A percentile compares a stretch with the other conserved stretches of the same genome.
Conservation (phyloP, 2,329 filamentous ascomycete genomes). For the Ceratocystis harringtonii region DNA sequence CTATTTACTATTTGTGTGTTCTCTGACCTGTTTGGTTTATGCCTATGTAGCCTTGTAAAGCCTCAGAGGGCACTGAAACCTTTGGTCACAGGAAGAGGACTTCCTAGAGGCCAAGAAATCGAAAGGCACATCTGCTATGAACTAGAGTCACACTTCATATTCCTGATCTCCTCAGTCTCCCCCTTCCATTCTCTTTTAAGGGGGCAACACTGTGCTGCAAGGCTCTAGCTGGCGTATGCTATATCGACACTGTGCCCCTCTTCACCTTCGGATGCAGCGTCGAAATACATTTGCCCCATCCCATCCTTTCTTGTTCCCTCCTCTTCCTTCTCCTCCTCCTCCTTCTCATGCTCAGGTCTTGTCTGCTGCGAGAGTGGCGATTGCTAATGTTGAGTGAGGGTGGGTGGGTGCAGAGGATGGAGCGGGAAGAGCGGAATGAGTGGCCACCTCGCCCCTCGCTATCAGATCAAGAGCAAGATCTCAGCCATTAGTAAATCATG, state of each 20-base stretch:
- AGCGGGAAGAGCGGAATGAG: not conserved
- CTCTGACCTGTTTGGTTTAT: not conserved
- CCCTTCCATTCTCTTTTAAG: not conserved
- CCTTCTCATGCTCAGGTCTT: not conserved
- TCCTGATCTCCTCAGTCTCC: not conserved
- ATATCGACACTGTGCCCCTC: not conserved
- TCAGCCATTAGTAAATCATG: not conserved
- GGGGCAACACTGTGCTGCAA: not conserved
- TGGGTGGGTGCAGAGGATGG: not conserved
- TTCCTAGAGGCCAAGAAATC: not conserved
- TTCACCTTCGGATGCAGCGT: not conserved
- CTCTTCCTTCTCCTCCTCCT: no score
- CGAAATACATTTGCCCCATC: not conserved
- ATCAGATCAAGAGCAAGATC: not conserved
- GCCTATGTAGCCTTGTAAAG: not conserved
- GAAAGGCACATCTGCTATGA: not conserved
- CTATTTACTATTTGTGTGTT: not conserved
- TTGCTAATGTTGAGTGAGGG: not conserved
- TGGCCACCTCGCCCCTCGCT: not conserved
- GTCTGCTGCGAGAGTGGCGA: not conserved
- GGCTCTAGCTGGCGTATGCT: not conserved
- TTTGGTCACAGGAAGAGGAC: not conserved
- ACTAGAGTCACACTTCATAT: not conserved
- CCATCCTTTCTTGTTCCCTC: not conserved
- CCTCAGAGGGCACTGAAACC: not conserved